phyloP scores from a whole-genome alignment of 768 basidiomycete genomes.

The Crucibulum laeve region DNA sequence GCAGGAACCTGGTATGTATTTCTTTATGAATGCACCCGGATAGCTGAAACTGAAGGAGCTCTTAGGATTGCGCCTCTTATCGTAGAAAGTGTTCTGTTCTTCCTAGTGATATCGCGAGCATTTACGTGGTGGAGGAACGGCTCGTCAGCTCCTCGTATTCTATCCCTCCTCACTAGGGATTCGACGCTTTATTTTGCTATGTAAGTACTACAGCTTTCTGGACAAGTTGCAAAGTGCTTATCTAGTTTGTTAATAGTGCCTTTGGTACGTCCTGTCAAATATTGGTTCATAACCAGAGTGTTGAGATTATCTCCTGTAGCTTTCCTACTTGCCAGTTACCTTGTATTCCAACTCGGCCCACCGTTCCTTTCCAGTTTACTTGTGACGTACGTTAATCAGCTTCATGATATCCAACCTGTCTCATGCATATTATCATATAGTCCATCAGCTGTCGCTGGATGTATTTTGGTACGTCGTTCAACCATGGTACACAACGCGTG shows the following conservation, averaged over 20 bases:
- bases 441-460: slow-evolving; percentile 21
- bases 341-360: slow-evolving; percentile 20
- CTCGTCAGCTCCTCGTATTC: slow-evolving; percentile 15
- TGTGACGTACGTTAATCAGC: slow-evolving; percentile 15
- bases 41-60: not conserved
- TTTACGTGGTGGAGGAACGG: slow-evolving; percentile 20
- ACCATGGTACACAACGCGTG: not conserved
- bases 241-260: not conserved
- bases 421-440: slow-evolving; percentile 3
- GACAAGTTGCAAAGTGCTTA: not conserved
- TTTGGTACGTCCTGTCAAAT: not conserved
- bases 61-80: slow-evolving; percentile 19
- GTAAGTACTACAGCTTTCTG: slow-evolving; percentile 10
- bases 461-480: slow-evolving; percentile 14
- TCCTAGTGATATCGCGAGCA: slow-evolving; percentile 18
- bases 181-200: slow-evolving; percentile 20
- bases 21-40: not conserved
- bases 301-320: slow-evolving; percentile 6
- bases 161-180: slow-evolving; percentile 18
- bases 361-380: slow-evolving; percentile 24
- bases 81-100: slow-evolving; percentile 24
- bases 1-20: slow-evolving; percentile 21
- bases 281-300: not conserved
- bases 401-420: not conserved
- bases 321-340: slow-evolving; percentile 18